phyloP scores from a whole-genome alignment of 164 flowering plant species.

The Protea cynaroides region DNA sequence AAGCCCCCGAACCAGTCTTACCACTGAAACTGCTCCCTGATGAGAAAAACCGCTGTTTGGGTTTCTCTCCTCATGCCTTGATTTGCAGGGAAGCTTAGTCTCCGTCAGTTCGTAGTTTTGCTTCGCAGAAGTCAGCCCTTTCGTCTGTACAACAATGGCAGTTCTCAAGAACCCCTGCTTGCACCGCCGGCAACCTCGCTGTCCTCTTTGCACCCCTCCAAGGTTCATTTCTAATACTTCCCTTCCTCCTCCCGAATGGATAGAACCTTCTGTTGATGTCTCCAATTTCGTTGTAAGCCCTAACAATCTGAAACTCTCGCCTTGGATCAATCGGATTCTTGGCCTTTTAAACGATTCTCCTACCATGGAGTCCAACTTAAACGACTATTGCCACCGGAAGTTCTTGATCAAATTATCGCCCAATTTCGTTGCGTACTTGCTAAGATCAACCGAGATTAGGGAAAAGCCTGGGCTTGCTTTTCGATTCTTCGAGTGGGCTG shows the following conservation, averaged over 20 bases:
- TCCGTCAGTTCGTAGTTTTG: not conserved
- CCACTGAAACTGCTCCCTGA: too few relatives aligned
- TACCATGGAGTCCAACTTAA: conserved; percentile 45
- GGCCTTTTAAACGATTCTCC: conserved; percentile 41
- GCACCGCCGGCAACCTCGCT: not conserved
- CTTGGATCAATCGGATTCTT: conserved; percentile 62
- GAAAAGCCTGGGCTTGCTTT: conserved; percentile 35
- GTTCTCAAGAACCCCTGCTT: not conserved
- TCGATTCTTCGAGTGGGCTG: conserved; percentile 76
- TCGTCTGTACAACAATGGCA: conserved; percentile 15
- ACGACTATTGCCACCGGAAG: conserved; percentile 44
- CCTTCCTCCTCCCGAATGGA: conserved; percentile 83
- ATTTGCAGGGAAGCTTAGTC: not conserved
- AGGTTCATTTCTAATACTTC: conserved; percentile 31
- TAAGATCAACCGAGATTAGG: conserved; percentile 29
- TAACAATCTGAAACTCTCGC: conserved; percentile 43
- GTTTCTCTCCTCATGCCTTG: too few relatives aligned
- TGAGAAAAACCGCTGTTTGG: too few relatives aligned
- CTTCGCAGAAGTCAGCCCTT: not conserved
- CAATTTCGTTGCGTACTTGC: conserved; percentile 47
- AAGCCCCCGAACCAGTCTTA: too few relatives aligned
- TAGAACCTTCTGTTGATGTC: conserved; percentile 56
- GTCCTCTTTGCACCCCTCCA: conserved; percentile 7
- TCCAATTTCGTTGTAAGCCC: conserved; percentile 44
- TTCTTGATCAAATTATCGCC: conserved; percentile 66